phyloP scores from a whole-genome alignment of 1,139 yeast genomes.

The Lodderomyces beijingensis region DNA sequence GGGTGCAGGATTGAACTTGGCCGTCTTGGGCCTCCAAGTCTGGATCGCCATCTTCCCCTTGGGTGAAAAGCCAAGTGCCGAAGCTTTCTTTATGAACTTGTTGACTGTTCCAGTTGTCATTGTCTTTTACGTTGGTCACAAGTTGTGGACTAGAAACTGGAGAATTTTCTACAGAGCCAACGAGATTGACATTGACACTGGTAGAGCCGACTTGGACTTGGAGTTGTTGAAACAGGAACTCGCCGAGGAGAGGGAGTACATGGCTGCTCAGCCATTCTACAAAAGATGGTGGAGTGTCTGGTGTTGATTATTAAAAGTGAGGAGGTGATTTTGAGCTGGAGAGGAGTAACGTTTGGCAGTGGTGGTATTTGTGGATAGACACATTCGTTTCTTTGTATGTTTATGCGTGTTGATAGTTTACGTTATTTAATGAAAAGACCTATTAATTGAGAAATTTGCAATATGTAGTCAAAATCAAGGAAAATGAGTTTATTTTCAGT shows the following conservation, averaged over 20 bases:
- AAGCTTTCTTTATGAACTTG: constrained; percentile 56
- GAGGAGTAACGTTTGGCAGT: no score
- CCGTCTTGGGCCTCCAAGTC: constrained; percentile 74
- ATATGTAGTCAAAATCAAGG: no score
- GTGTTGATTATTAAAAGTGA: no score
- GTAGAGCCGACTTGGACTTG: constrained; percentile 64
- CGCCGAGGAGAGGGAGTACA: constrained; percentile 52
- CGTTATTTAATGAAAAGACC: no score
- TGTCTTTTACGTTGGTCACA: constrained; percentile 54
- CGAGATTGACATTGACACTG: constrained; percentile 64
- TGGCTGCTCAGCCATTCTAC: constrained; percentile 50
- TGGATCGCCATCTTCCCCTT: constrained; percentile 74
- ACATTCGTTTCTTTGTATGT: no score
- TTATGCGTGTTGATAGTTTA: no score
- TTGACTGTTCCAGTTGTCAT: constrained; percentile 60
- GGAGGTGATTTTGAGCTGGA: no score
- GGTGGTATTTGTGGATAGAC: no score
- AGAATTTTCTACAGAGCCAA: constrained; percentile 39
- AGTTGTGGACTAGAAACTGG: constrained; percentile 54
- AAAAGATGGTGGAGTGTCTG: constrained; percentile 50
- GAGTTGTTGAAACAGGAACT: constrained; percentile 64
- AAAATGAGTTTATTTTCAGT: no score
- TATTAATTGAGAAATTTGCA: no score
- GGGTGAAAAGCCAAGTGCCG: constrained; percentile 52
- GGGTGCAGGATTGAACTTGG: constrained; percentile 56